Evolutionary conservation across 31 red algal species (phyloP), one percentile per base, ranked within the genome.

Genomic region (Odonthalia washingtoniensis): DNA sequence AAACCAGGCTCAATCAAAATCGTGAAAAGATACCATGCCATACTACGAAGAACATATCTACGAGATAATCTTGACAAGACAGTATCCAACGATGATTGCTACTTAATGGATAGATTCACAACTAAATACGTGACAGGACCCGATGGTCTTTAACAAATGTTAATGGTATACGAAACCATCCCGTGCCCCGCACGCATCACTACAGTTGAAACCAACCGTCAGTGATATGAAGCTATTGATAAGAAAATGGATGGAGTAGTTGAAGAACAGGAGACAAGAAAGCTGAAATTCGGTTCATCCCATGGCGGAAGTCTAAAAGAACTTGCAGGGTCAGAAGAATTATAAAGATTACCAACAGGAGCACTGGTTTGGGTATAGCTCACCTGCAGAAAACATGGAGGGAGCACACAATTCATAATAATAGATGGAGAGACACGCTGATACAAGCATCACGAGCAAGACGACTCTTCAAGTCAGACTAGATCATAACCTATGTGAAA

Each of bases 11-110:
- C 60, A 3, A 81, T 92, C 80, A 44, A 42, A 27, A 80, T 85
- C 14, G 75, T 86, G 1, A 74, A 91, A 28, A 30, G 70, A 0
- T 91, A 84, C 41, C 52, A 91, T 40, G 80, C 38, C 3, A 78
- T 53, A 0, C 70, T 92, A 17, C 60, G 63, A 2, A 46, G 38
- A 0, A 75, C 82, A 35, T 82, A 75, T 67, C 1, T 82, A 0
- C 0, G 49, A 16, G 36, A 41, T 0, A 1, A 65, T n/a, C 30
- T 66, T 46, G 3, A 46, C 43, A 65, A 41, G 1, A 32, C 35
- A 0, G 46, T 64, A 34, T 57, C 30, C 33, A 65, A 79, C 41
- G 31, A 37, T 28, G 75, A 81, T 44, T 75, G 42, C 67, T 45
- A 86, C 26, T 65, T 81, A 52, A 72, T 92, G 5, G 89, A 70